Conservation (phyloP, 176 grass and related monocot species). For the Cenchrus purpureus region DNA sequence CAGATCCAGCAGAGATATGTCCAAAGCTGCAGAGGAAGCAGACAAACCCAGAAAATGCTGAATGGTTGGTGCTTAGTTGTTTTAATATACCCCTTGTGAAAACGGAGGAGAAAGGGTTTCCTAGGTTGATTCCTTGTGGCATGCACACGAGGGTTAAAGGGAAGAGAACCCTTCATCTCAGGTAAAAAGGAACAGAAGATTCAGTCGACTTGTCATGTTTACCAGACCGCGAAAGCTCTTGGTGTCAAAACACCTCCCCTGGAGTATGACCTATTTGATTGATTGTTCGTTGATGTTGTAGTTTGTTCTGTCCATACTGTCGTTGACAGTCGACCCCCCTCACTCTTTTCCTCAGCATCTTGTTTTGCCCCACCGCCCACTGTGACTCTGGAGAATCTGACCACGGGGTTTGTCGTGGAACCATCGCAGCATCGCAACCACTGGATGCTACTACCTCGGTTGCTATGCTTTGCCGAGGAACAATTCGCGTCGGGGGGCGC, state of each 20-base stretch:
- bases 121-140: slow-evolving; percentile 13
- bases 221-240: neutral
- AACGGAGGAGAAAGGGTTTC: slow-evolving; percentile 22
- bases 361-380: neutral
- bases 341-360: neutral
- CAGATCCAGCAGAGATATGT: slow-evolving; percentile 78
- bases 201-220: slow-evolving; percentile 27
- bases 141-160: neutral
- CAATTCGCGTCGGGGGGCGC: neutral
- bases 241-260: neutral
- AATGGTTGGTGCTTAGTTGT: slow-evolving; percentile 33
- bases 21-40: slow-evolving; percentile 41
- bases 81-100: slow-evolving; percentile 14
- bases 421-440: neutral
- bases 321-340: neutral
- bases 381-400: slow-evolving; percentile 10
- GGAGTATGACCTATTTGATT: slow-evolving; percentile 34
- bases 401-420: slow-evolving; percentile 12
- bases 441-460: too few species aligned
- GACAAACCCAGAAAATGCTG: slow-evolving; percentile 6
- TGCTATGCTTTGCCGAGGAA: neutral
- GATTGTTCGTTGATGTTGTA: slow-evolving; percentile 38
- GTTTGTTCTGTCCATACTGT: neutral
- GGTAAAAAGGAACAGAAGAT: neutral
- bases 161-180: neutral